Base-by-base conservation (phyloP, 2,329 filamentous ascomycete species). In the Dryadomyces quercivorus region DNA sequence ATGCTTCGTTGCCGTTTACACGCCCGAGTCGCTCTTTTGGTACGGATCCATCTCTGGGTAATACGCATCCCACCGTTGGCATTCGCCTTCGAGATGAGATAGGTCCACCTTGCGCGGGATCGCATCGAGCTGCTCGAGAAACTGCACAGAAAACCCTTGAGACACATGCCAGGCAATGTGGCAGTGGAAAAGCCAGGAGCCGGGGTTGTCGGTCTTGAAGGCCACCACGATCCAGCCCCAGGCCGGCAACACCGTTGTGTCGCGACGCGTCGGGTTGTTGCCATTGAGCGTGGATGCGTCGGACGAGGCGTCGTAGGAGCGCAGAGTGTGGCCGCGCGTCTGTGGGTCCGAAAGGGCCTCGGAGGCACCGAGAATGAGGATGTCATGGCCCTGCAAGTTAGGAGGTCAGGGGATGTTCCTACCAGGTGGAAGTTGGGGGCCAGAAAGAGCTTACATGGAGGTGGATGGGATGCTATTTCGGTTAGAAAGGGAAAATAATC, bases 81-180 rank as follows among this genome's bases (percentile, higher is more conserved):
- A 61, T 47, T 54, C 51, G 22, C 22, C 20, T 5, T 46, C 38
- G n/a, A 59, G 16, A 10, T n/a, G 46, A 21, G 34, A 40, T 9
- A 59, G 51, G 21, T 57, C 52, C 18, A 59, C 56, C 7, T 26
- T 36, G 4, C n/a, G 20, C 10, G 54, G 56, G 22, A 60, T 59
- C 5, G 57, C 57, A 47, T 42, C 36, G 7, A 53, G 50, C 48
- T 56, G 55, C 61, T 67, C 78, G 10, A 80, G 59, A 60, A 80
- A 78, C 62, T 80, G 74, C 38, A 79, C 65, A 7, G 69, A 71
- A 16, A 80, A 67, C 21, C 75, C 76, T 55, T 71, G 69, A 51
- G 65, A 67, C 45, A 75, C 68, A 61, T 80, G 76, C 74, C 70
- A 76, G 20, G 71, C 70, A 55, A 75, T 73, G 59, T 75, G 72